Base-by-base conservation (phyloP, 345 rosid genomes). In the Nasturtium officinale region DNA sequence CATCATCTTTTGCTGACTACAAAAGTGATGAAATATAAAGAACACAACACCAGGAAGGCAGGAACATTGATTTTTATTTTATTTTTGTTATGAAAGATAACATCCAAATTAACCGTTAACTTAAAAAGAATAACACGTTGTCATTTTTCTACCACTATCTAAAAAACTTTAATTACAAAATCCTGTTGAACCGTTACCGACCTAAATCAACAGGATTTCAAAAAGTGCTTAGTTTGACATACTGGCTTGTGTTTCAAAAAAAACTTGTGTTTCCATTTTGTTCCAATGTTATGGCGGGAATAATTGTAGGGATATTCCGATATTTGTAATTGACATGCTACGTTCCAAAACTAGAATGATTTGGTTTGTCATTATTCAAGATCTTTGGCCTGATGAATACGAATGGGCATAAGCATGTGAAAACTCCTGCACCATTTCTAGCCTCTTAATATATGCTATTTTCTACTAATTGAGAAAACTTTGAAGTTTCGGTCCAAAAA, bases 391-490 rank as follows among this genome's bases (percentile, higher is more conserved):
- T 23, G 20, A 33, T 33, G 37, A 1, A 23, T 69, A 29, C 54
- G 64, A 45, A 54, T 29, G 12, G 1, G 15, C 35, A 59, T 2
- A 70, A 51, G 43, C 69, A 72, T 33, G 61, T 61, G 53, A 72
- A 71, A 8, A 71, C 51, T 30, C 8, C 52, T 26, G 40, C 30
- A 0, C 30, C 21, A 16, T 3, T 11, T 17, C 28, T 25, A 60
- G 50, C 48, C 5, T 67, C 59, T 47, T 11, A 9, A 38, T 21
- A 23, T 23, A 23, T 47, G n/a, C 6, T 50, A 6, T 16, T 29
- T 28, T 29, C 26, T 29, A 38, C 33, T 40, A 28, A 12, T 71
- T 38, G 26, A 28, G 4, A 20, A 28, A 37, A 18, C 3, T 51
- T 13, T 28, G 13, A 72, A 42, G 1, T 28, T 37, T 18, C 17